Percentiles rank a stretch among this genome's conserved stretches.
phyloP scores from a whole-genome alignment of 2,329 filamentous ascomycete genomes.

The Botryosphaeria dothidea region DNA sequence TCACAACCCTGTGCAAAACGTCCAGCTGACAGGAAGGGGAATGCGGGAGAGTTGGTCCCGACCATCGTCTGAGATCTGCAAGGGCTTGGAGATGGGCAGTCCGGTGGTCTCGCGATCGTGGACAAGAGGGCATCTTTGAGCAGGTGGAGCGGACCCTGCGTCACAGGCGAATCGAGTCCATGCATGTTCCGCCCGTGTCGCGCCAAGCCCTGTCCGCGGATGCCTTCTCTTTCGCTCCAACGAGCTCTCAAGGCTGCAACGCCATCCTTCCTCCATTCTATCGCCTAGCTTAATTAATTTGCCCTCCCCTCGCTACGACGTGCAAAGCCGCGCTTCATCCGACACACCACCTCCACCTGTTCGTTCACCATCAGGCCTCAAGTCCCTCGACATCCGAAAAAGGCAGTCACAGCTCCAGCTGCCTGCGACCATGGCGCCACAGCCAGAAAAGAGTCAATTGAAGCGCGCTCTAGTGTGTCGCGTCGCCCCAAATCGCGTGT shows the following conservation, averaged over 20 bases:
- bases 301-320: not conserved
- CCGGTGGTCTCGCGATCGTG: not conserved
- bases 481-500: conserved; percentile 20
- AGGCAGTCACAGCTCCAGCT: conserved; percentile 9
- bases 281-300: conserved; percentile 11
- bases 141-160: not conserved
- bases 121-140: not conserved
- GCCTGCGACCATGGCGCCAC: conserved; percentile 54
- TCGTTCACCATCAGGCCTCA: conserved; percentile 2
- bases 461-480: conserved; percentile 74
- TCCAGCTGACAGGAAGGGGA: conserved; percentile 18
- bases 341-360: conserved; percentile 24
- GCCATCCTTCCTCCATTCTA: conserved; percentile 9
- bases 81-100: not conserved
- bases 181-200: not conserved
- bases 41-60: not conserved
- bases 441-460: conserved; percentile 74
- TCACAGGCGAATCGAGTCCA: conserved; percentile 3
- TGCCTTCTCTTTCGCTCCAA: conserved; percentile 9
- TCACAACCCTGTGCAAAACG: conserved; percentile 34
- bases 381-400: conserved; percentile 15
- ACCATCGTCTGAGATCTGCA: conserved; percentile 7
- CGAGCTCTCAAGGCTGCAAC: conserved; percentile 11
- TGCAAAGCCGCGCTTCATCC: conserved; percentile 3
- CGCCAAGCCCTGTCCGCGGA: conserved; percentile 12